Base-by-base conservation (phyloP, 306 rosid genomes). In the Acacia confusa region DNA sequence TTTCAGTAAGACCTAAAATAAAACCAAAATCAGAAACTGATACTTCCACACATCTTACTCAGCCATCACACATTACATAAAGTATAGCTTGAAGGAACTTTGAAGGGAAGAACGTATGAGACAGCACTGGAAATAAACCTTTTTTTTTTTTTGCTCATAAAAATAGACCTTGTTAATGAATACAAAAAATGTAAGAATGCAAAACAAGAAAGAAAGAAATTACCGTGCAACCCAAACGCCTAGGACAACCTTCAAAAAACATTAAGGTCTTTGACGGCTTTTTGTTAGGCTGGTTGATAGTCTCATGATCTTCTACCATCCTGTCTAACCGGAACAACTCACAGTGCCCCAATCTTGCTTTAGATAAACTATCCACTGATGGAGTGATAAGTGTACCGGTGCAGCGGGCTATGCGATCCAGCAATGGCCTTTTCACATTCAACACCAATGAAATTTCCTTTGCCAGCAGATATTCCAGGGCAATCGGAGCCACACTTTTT, bases 171-270 rank as follows among this genome's bases (percentile, higher is more conserved):
- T 61, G 30, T 19, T 50, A 34, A 36, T 28, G 64, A 71, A 61
- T 50, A 36, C 68, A 16, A 50, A 73, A 73, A 45, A 38, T 45
- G 9, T 60, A 24, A 72, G 48, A 58, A 79, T n/a, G 57, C 57
- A 75, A 25, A 70, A 50, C 9, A 55, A 71, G 68, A 44, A 24
- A 32, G 32, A 64, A 68, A 71, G 57, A 70, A 44, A 78, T 83
- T 96, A 96, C 99, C 89, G 99, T 94, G 97, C 98, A 96, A 64
- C 92, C 90, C 88, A 94, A 90, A 67, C 98, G 97, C 86, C 97
- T 88, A 20, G 99, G 95, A 83, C 99, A 96, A 75, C 99, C 97
- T 88, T 94, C 98, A 65, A 96, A 96, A 84, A 91, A 96, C 99
- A 96, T 96, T 79, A 96, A 83, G 47, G 99, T 94, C 87, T 96